Evolutionary conservation across 2,329 filamentous ascomycete genomes (phyloP).

Genomic region (Clonostachys solani): DNA sequence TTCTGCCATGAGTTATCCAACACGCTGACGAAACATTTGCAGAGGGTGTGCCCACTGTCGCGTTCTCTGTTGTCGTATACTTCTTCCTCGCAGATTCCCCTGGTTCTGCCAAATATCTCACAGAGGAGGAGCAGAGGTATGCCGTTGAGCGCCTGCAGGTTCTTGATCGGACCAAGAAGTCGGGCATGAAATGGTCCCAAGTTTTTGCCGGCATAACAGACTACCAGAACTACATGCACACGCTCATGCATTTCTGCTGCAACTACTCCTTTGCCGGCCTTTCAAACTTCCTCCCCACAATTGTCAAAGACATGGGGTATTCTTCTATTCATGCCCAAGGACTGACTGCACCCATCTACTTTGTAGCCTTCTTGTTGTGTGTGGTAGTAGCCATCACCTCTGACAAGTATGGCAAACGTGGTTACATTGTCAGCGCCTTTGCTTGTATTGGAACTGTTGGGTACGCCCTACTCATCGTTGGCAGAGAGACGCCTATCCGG

Average conservation of each 20-base stretch:
- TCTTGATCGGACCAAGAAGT: slow-evolving; percentile 6
- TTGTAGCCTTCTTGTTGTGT: slow-evolving; percentile 27
- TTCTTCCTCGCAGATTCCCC: slow-evolving; percentile 54
- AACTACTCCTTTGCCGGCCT: slow-evolving; percentile 30
- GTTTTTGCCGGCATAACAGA: slow-evolving; percentile 20
- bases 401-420: slow-evolving; percentile 26
- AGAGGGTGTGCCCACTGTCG: slow-evolving; percentile 57
- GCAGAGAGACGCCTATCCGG: slow-evolving; percentile 17
- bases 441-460: slow-evolving; percentile 17
- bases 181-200: slow-evolving; percentile 12
- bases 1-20: not conserved
- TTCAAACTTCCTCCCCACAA: slow-evolving; percentile 34
- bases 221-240: slow-evolving; percentile 27
- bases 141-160: slow-evolving; percentile 4
- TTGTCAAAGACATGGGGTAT: slow-evolving; percentile 32
- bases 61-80: slow-evolving; percentile 37
- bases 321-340: slow-evolving; percentile 30
- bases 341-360: slow-evolving; percentile 32
- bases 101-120: slow-evolving; percentile 36
- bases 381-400: slow-evolving; percentile 21
- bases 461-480: slow-evolving; percentile 17
- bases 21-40: slow-evolving; percentile 8
- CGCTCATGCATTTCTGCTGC: slow-evolving; percentile 30
- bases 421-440: slow-evolving; percentile 20
- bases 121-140: slow-evolving; percentile 21